Evolutionary conservation across 192 early-diverging fungal genomes (phyloP).

Genomic region (Dissophora globulifera): DNA sequence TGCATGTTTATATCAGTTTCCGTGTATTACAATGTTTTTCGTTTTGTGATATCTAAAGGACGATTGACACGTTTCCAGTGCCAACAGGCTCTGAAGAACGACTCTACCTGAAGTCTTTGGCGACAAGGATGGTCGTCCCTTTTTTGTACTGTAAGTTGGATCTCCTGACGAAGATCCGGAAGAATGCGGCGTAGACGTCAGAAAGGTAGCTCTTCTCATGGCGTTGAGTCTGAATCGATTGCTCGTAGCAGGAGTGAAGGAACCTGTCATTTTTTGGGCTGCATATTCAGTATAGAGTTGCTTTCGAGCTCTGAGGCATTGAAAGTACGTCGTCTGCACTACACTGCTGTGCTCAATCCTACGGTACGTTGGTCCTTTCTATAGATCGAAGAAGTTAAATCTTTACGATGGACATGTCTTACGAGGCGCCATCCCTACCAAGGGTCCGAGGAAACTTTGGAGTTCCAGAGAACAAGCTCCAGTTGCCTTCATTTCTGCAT

Average conservation of each 20-base stretch:
- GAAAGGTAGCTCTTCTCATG: conserved; percentile 13
- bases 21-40: conserved; percentile 2
- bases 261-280: conserved; percentile 11
- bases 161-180: conserved; percentile 15
- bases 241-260: conserved; percentile 8
- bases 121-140: conserved; percentile 19
- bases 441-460: conserved; percentile 9
- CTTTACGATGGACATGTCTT: conserved; percentile 14
- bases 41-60: conserved; percentile 15
- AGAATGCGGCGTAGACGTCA: conserved; percentile 9
- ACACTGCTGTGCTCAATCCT: not conserved
- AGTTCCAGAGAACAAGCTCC: conserved; percentile 15
- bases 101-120: conserved; percentile 10
- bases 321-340: not conserved
- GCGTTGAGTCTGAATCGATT: conserved; percentile 5
- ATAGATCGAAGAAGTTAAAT: conserved; percentile 16
- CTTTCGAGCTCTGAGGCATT: not conserved
- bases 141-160: conserved; percentile 8
- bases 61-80: conserved; percentile 18
- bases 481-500: conserved; percentile 15
- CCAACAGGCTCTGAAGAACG: conserved; percentile 13
- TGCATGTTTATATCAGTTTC: not conserved
- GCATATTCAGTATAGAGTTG: conserved; percentile 1
- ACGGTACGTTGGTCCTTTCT: not conserved
- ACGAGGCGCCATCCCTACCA: conserved; percentile 14